Base-by-base conservation (phyloP, 1,284 basidiomycete species). In the Ganoderma sp. region DNA sequence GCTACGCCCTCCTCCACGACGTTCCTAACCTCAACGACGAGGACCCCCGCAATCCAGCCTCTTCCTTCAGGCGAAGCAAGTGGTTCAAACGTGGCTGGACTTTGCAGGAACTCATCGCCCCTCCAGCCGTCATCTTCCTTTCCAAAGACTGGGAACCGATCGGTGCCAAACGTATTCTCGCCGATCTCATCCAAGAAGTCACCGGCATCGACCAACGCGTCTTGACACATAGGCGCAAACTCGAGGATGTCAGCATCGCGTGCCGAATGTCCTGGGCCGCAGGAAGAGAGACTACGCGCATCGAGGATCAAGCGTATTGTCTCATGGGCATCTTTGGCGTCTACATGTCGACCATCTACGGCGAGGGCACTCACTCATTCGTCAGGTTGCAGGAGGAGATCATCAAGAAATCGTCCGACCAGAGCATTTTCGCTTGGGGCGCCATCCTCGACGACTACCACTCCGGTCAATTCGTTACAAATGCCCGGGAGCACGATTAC, bases 311-410 rank as follows among this genome's bases (percentile, higher is more conserved):
- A 43, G 69, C 71, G 39, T 73, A 71, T 50, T 65, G 69, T 19
- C 71, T 73, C 62, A 70, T 72, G 67, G 71, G 69, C 39, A 60
- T 72, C 66, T 70, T 72, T 56, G 71, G 67, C 15, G 67, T 72
- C 17, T 67, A 61, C 64, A 69, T 71, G 66, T 58, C 71, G 1
- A 69, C 71, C 3, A 69, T 70, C 48, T 73, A 71, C 56, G 71
- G 71, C 28, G 71, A 72, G 50, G 61, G 66, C n/a, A 59, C 41
- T 1, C 67, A 67, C 25, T 69, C 71, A 15, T 72, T 72, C 56
- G 41, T 70, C 45, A 63, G 71, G 28, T 54, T 72, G 6, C 71
- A 72, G 66, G 67, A 69, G 64, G 71, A 70, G 60, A 72, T 72
- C 52, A 45, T 70, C 61, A 63, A 58, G 39, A 65, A 63, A 8